phyloP scores from a whole-genome alignment of 345 rosid genomes.

The Acer yangbiense region DNA sequence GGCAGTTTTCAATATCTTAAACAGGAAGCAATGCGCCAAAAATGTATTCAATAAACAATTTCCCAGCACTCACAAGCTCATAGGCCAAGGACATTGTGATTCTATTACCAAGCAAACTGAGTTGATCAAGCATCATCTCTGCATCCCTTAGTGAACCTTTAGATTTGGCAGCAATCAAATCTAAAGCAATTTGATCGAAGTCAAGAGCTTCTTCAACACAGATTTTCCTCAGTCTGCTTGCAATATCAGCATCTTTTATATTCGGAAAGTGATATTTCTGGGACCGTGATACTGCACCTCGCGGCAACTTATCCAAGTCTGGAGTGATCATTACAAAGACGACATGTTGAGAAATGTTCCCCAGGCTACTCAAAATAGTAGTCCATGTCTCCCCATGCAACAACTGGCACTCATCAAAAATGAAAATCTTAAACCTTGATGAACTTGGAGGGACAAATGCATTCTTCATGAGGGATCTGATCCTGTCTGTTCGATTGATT shows the following conservation, averaged over 20 bases:
- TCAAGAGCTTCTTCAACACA: conserved; percentile 74
- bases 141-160: conserved; percentile 96
- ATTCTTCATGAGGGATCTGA: conserved; percentile 66
- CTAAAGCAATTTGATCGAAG: conserved; percentile 73
- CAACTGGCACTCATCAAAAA: conserved; percentile 89
- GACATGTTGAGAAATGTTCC: conserved; percentile 61
- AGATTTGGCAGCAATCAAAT: conserved; percentile 88
- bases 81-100: conserved; percentile 73
- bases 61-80: conserved; percentile 72
- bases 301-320: conserved; percentile 78
- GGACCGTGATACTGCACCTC: conserved; percentile 69
- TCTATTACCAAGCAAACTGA: conserved; percentile 85
- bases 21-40: conserved; percentile 1
- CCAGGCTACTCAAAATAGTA: conserved; percentile 62
- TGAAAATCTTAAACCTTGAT: conserved; percentile 74
- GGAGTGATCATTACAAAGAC: conserved; percentile 84
- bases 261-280: conserved; percentile 83
- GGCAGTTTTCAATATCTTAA: conserved; percentile 3
- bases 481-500: conserved; percentile 58
- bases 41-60: conserved; percentile 12
- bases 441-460: conserved; percentile 69
- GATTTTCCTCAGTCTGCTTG: conserved; percentile 61
- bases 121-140: conserved; percentile 94
- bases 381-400: conserved; percentile 79
- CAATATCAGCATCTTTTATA: conserved; percentile 65